Percentiles rank a stretch among this genome's conserved stretches.
Evolutionary conservation across 805 yeast species (phyloP).

Genomic region (Danielia oregonensis): DNA sequence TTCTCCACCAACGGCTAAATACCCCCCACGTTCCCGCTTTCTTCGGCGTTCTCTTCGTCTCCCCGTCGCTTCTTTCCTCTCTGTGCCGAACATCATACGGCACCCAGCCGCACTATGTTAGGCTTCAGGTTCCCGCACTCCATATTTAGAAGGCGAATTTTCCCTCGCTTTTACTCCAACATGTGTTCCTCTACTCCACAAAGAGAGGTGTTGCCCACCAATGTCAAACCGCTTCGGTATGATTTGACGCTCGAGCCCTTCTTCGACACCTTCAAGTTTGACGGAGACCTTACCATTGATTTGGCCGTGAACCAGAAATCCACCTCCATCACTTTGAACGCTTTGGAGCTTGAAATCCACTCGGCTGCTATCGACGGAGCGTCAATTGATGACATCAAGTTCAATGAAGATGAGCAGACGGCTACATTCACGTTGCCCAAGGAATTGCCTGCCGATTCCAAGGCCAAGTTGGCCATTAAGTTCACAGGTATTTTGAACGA

Average conservation of each 20-base stretch:
- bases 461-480: constrained; percentile 44
- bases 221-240: constrained; percentile 41
- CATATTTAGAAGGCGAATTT: neutral
- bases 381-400: constrained; percentile 20
- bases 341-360: constrained; percentile 61
- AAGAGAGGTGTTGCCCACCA: constrained; percentile 42
- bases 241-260: constrained; percentile 39
- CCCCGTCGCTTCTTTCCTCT: neutral
- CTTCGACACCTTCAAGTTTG: constrained; percentile 54
- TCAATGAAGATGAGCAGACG: constrained; percentile 36
- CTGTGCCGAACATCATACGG: too few relatives aligned
- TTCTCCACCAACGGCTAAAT: neutral
- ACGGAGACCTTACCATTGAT: constrained; percentile 53
- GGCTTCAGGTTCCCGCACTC: too few relatives aligned
- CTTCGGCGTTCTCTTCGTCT: neutral
- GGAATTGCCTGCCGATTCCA: constrained; percentile 30
- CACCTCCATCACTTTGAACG: constrained; percentile 51
- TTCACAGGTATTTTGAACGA: constrained; percentile 67
- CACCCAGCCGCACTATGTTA: too few relatives aligned
- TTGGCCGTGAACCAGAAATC: constrained; percentile 49
- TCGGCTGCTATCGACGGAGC: constrained; percentile 38
- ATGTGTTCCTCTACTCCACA: constrained; percentile 12
- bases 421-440: constrained; percentile 39
- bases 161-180: neutral
- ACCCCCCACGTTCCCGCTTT: neutral